Conservation (phyloP, 768 basidiomycete genomes). For the Erythrobasidium yunnanense region DNA sequence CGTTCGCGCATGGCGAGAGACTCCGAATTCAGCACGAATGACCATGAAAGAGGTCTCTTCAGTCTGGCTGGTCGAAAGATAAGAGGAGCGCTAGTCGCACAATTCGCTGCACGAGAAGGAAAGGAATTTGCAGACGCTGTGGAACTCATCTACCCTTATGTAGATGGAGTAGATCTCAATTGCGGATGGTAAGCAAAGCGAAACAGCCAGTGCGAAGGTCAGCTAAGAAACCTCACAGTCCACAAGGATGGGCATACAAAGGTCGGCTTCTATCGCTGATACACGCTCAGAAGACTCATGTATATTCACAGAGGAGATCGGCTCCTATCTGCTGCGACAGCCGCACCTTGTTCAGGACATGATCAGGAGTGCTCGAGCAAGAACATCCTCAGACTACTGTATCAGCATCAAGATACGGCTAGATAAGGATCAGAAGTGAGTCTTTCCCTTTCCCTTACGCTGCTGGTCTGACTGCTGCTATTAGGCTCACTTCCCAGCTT, state of each 20-base stretch:
- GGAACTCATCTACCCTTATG: slow-evolving; percentile 45
- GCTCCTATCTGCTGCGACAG: slow-evolving; percentile 46
- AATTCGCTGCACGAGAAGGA: slow-evolving; percentile 46
- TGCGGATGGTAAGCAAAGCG: slow-evolving; percentile 40
- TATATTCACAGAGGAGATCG: slow-evolving; percentile 47
- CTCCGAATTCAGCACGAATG: slow-evolving; percentile 45
- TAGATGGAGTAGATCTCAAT: slow-evolving; percentile 48
- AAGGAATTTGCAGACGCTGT: slow-evolving; percentile 45
- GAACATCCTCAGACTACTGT: slow-evolving; percentile 45
- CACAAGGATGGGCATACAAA: slow-evolving; percentile 22
- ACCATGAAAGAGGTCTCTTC: slow-evolving; percentile 45
- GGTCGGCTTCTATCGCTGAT: neutral
- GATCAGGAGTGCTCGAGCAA: slow-evolving; percentile 43
- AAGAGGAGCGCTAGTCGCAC: slow-evolving; percentile 44
- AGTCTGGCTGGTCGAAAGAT: slow-evolving; percentile 37
- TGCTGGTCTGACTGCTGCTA: neutral
- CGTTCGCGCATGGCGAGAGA: slow-evolving; percentile 44
- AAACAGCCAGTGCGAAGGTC: neutral
- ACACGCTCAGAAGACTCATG: slow-evolving; percentile 36
- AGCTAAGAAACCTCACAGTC: neutral
- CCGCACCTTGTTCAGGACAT: slow-evolving; percentile 47
- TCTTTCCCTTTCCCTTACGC: neutral
- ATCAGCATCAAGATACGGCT: slow-evolving; percentile 48
- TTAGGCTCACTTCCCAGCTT: slow-evolving; percentile 44
- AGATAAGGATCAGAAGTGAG: slow-evolving; percentile 44